phyloP scores from a whole-genome alignment of 1,284 basidiomycete species.

The Ceratorhiza oryzae-sativae region DNA sequence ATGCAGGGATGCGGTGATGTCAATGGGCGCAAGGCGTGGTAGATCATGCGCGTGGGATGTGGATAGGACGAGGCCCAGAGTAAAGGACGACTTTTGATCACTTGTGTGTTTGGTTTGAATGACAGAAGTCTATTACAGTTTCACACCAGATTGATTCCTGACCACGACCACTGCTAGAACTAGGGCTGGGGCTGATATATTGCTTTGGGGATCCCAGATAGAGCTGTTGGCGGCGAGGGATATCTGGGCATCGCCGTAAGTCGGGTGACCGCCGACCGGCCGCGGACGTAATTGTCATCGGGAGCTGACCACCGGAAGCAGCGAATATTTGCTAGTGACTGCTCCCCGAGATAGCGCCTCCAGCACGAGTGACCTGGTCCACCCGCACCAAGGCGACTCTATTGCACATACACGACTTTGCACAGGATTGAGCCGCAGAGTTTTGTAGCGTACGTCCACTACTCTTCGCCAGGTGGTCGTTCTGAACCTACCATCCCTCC shows the following conservation, averaged over 20 bases:
- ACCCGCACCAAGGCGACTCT: not conserved
- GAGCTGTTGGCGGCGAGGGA: not conserved
- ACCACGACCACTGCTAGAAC: conserved; percentile 9
- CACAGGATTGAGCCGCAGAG: conserved; percentile 1
- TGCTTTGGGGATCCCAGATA: not conserved
- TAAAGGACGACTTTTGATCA: conserved; percentile 3
- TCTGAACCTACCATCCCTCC: conserved; percentile 27
- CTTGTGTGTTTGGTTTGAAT: conserved; percentile 31
- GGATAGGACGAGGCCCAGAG: not conserved
- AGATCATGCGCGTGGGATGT: not conserved
- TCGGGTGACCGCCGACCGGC: not conserved
- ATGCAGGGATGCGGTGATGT: conserved; percentile 2
- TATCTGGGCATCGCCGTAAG: conserved; percentile 26
- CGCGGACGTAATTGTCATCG: conserved; percentile 25
- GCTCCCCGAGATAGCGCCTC: conserved; percentile 5
- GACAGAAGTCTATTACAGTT: conserved; percentile 30
- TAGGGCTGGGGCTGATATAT: not conserved
- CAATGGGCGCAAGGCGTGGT: conserved; percentile 7
- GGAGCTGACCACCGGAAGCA: conserved; percentile 32
- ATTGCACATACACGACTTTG: not conserved
- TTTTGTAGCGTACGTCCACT: conserved; percentile 26
- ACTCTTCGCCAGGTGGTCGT: not conserved
- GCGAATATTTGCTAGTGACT: conserved; percentile 32
- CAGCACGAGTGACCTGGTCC: not conserved
- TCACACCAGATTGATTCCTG: not conserved